Evolutionary conservation across 1,139 yeast genomes (phyloP), one percentile per base, ranked within the genome.

Genomic region (Debaryomyces psychrophilus): DNA sequence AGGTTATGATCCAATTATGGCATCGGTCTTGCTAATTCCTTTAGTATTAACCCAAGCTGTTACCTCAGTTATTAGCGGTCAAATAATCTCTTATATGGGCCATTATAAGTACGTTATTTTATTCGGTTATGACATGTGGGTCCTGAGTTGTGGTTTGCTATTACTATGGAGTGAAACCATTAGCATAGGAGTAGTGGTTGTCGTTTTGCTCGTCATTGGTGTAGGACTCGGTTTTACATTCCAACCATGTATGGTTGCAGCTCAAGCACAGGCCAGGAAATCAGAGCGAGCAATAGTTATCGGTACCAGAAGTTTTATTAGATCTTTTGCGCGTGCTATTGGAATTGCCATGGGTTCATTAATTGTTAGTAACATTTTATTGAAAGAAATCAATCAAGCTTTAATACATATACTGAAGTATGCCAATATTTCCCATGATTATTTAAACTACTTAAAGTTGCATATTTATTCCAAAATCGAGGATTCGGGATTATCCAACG

Each of bases 281-380:
- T 65, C 76, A 1, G 84, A 81, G 50, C 60, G 85, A 39, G 83
- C 85, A 0, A 82, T 80, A 9, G 80, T 79, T 8, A 79, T 80
- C 7, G 71, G 83, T 2, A 69, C 81, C 1, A 67, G 85, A 58
- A 80, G 79, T 53, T 76, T 79, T 9, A 52, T 78, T 42, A 60
- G 85, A 50, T 73, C 80, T 1, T 69, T 81, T 44, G 85, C 85
- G 28, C 83, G 83, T 20, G 76, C 85, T 1, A 57, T 63, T 14
- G 69, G 69, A 15, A 60, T 79, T 37, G 81, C 83, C 0, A 58
- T 74, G 2, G 66, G 70, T 15, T 70, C 76, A 0, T 62, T 75
- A 12, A 69, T 78, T 9, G 61, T 77, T 35, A 68, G 79, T 29
- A 77, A 75, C 51, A 59, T 69, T 1, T 58, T 76, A 44, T 50